A percentile compares a stretch with the other conserved stretches of the same genome.
Conservation (phyloP, 75 land plant species). For the Picea glauca region DNA sequence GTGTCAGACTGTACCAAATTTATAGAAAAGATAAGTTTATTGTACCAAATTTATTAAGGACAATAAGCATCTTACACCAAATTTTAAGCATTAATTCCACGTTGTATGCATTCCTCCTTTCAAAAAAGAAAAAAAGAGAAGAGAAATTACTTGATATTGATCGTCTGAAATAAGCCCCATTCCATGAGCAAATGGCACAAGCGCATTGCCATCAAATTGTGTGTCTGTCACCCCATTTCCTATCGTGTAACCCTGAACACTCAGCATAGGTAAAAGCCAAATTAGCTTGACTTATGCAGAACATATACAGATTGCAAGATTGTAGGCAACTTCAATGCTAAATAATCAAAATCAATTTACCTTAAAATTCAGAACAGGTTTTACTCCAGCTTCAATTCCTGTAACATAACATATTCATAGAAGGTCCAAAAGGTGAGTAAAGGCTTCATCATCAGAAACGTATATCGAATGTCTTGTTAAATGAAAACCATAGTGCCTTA, state of each 20-base stretch:
- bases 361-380: conserved; percentile 77
- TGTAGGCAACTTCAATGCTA: neutral
- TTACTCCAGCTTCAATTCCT: conserved; percentile 67
- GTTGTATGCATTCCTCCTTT: too few relatives aligned
- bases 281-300: neutral
- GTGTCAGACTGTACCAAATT: too few relatives aligned
- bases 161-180: conserved; percentile 87
- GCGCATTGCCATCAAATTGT: conserved; percentile 75
- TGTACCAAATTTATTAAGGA: too few relatives aligned
- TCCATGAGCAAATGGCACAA: conserved; percentile 91
- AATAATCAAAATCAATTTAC: conserved; percentile 15
- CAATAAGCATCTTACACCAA: too few relatives aligned
- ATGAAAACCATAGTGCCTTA: conserved; percentile 10
- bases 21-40: too few relatives aligned
- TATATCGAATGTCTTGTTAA: neutral
- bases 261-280: neutral
- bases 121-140: too few relatives aligned
- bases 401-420: conserved; percentile 3
- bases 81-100: too few relatives aligned
- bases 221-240: conserved; percentile 86
- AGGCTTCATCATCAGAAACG: neutral
- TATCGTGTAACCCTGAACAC: conserved; percentile 75
- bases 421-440: neutral
- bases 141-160: too few relatives aligned
- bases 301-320: neutral